phyloP scores from a whole-genome alignment of 768 basidiomycete genomes.

The Tubosaeta sp. region DNA sequence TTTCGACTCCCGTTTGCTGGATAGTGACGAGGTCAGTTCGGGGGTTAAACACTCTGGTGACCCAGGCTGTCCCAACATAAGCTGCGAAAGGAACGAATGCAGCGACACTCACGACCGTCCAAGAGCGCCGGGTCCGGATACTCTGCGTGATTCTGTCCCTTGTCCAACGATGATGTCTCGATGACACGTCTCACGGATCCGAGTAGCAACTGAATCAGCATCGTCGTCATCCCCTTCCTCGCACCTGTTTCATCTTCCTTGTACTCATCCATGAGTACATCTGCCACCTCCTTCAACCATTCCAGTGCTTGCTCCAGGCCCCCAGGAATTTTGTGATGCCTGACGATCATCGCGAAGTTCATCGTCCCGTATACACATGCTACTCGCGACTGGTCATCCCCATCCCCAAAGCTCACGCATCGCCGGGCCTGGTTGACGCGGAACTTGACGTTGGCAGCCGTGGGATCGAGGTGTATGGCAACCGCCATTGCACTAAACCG shows the following conservation, averaged over 20 bases:
- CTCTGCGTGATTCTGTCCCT: conserved; percentile 27
- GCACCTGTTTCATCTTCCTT: conserved; percentile 26
- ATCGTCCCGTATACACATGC: conserved; percentile 73
- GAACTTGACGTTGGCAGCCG: conserved; percentile 39
- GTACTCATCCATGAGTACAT: conserved; percentile 53
- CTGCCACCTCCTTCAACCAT: conserved; percentile 64
- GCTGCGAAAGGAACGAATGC: not conserved
- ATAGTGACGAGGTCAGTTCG: conserved; percentile 39
- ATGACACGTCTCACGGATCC: conserved; percentile 52
- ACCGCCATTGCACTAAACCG: conserved; percentile 71
- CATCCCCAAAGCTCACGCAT: conserved; percentile 64
- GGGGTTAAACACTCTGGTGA: conserved; percentile 45
- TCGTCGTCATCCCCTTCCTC: conserved; percentile 28
- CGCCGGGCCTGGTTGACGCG: conserved; percentile 62
- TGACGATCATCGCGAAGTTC: conserved; percentile 61
- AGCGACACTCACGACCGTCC: conserved; percentile 42
- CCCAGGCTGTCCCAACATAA: conserved; percentile 46
- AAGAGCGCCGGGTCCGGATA: conserved; percentile 67
- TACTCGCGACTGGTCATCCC: conserved; percentile 58
- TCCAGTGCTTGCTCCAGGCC: conserved; percentile 46
- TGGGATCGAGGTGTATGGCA: conserved; percentile 63
- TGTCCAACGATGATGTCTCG: conserved; percentile 36
- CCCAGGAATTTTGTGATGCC: conserved; percentile 44
- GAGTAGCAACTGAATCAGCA: conserved; percentile 51
- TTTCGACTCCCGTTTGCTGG: conserved; percentile 45